Percentiles rank a stretch among this genome's conserved stretches.
Conservation (phyloP, 352 stramenopile species). For the Globisporangium paddicum region DNA sequence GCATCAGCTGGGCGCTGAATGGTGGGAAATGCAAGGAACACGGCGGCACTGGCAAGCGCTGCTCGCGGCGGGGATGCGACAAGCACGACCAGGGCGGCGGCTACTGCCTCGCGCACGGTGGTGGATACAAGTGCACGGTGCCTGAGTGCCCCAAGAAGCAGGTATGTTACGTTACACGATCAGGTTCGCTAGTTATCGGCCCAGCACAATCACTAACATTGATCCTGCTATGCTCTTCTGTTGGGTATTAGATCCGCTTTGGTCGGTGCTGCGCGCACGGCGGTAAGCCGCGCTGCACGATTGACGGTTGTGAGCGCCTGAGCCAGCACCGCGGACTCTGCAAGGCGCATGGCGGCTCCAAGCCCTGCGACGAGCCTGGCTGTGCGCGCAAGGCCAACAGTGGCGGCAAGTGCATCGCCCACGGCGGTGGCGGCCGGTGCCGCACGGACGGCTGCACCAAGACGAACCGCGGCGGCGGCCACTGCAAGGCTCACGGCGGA, state of each 20-base stretch:
- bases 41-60: constrained; percentile 64
- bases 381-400: constrained; percentile 72
- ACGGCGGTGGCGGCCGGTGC: constrained; percentile 71
- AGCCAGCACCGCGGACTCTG: constrained; percentile 63
- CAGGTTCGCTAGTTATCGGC: not conserved
- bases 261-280: constrained; percentile 73
- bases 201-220: not conserved
- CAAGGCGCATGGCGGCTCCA: constrained; percentile 75
- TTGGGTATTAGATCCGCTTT: constrained; percentile 54
- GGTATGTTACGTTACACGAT: constrained; percentile 23
- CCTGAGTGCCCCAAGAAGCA: constrained; percentile 77
- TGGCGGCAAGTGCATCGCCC: constrained; percentile 75
- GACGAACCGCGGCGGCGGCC: constrained; percentile 71
- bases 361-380: constrained; percentile 49
- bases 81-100: constrained; percentile 81
- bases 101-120: constrained; percentile 68
- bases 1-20: constrained; percentile 60
- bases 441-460: constrained; percentile 62
- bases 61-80: constrained; percentile 52
- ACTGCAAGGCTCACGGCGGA: constrained; percentile 75
- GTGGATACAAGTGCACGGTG: constrained; percentile 61
- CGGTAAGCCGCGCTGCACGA: constrained; percentile 57
- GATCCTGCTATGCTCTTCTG: not conserved
- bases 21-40: constrained; percentile 73
- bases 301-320: constrained; percentile 66